Evolutionary conservation across 306 rosid genomes (phyloP).

Genomic region (Hylodesmum podocarpum): DNA sequence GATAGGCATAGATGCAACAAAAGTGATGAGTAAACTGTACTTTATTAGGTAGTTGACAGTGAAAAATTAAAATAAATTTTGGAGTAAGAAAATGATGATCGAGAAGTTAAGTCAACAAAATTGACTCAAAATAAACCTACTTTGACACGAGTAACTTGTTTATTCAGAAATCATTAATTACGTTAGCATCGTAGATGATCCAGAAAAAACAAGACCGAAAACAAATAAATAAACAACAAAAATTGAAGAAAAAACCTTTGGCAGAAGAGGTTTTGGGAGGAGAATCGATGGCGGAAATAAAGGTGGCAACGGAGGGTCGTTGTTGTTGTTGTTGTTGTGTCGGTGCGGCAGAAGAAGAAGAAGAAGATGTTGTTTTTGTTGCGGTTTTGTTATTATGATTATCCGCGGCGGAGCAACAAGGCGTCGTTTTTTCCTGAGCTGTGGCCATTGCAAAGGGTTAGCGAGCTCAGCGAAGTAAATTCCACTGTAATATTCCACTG

Average conservation of each 20-base stretch:
- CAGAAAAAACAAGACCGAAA: not conserved
- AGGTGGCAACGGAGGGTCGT: constrained; percentile 37
- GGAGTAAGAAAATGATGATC: not conserved
- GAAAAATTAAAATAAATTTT: not conserved
- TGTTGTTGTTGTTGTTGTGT: not conserved
- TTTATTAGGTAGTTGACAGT: not conserved
- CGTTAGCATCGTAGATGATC: not conserved
- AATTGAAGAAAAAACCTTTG: constrained; percentile 47
- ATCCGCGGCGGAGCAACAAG: constrained; percentile 33
- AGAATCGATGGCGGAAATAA: constrained; percentile 52
- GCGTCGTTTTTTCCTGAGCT: constrained; percentile 88
- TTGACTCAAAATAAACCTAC: not conserved
- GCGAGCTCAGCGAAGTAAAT: constrained; percentile 62
- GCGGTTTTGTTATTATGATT: not conserved
- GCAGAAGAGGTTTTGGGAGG: constrained; percentile 52
- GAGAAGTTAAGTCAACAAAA: not conserved
- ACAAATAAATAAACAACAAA: not conserved
- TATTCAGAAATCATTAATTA: not conserved
- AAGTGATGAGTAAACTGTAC: not conserved
- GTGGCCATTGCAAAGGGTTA: constrained; percentile 88
- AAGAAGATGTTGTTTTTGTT: constrained; percentile 23
- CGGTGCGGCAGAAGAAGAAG: not conserved
- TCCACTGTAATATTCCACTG: constrained; percentile 65
- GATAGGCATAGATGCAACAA: not conserved
- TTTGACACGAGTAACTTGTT: constrained; percentile 22